Base-by-base conservation (phyloP, 164 flowering plant genomes). In the Chloranthus sessilifolius region DNA sequence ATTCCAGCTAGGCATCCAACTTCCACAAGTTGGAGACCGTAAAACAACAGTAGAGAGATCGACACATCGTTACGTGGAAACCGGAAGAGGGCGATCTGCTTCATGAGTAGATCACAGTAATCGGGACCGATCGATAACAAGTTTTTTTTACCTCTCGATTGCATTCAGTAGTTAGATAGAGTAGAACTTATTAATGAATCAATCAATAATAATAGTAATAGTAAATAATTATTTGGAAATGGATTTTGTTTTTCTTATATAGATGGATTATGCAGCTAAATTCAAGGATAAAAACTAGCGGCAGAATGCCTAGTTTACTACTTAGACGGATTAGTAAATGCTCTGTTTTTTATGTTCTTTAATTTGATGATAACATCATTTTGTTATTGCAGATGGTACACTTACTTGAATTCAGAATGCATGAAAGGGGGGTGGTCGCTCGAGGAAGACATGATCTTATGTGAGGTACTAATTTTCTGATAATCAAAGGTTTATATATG, bases 351-450 rank as follows among this genome's bases (percentile, higher is more conserved):
- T 2, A 16, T 17, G 2, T 12, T 19, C 17, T 42, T 24, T 43
- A 8, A 44, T 40, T 30, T 61, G 62, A 56, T 65, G n/a, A 34
- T n/a, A 39, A 9, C 24, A 7, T 45, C 2, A 9, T 22, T 3
- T 33, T 38, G 12, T 29, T 60, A 15, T 48, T 67, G 61, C 76
- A 88, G 96, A 73, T 92, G 96, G 96, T 92, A 79, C 74, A 80
- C 95, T 22, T 92, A 88, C 57, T 80, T 85, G 76, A 88, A 81
- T 66, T 80, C 95, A 43, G 99, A 88, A 63, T 88, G 80, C 74
- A 92, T 88, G 78, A 92, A 80, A 64, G 99, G 99, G 16, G 95
- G 99, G 20, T 92, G 99, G 99, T 80, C 99, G 12, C 88, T 85
- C 1, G 95, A 92, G 58, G 98, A 92, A 71, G 98, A 92, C 60